Conservation (phyloP, 345 rosid genomes). For the Rhodamnia argentea region DNA sequence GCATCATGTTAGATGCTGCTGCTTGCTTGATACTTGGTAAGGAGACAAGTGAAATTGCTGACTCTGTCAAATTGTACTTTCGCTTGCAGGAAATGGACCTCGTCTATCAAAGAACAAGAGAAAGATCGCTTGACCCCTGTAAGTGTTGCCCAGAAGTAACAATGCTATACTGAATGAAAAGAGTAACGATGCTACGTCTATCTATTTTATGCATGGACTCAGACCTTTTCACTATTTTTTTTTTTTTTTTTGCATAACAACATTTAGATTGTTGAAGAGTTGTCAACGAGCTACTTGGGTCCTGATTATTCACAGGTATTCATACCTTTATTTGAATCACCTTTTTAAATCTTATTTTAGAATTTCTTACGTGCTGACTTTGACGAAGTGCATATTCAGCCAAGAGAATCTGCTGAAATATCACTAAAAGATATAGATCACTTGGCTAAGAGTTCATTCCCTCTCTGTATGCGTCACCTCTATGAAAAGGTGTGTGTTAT, state of each 20-base stretch:
- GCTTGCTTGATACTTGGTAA: neutral
- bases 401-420: constrained; percentile 61
- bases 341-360: neutral
- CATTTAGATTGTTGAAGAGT: constrained; percentile 72
- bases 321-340: neutral
- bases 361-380: constrained; percentile 2
- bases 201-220: neutral
- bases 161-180: neutral
- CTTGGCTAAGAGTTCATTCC: constrained; percentile 70
- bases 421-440: constrained; percentile 76
- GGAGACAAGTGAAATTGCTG: neutral
- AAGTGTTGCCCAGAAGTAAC: constrained; percentile 19
- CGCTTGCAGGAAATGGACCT: constrained; percentile 75
- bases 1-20: neutral
- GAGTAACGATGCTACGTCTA: neutral
- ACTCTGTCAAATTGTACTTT: constrained; percentile 1
- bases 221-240: neutral
- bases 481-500: constrained; percentile 60
- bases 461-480: constrained; percentile 87
- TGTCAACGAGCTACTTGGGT: constrained; percentile 70
- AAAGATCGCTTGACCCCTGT: constrained; percentile 86
- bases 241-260: neutral
- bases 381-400: constrained; percentile 29
- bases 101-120: constrained; percentile 71
- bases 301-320: constrained; percentile 86